Percentiles rank a stretch among this genome's conserved stretches.
These are phyloP conservation scores for Teratosphaeria zuluensis DNA, from an alignment of 2,329 filamentous ascomycete genomes.

Conservation along the genomic window DNA sequence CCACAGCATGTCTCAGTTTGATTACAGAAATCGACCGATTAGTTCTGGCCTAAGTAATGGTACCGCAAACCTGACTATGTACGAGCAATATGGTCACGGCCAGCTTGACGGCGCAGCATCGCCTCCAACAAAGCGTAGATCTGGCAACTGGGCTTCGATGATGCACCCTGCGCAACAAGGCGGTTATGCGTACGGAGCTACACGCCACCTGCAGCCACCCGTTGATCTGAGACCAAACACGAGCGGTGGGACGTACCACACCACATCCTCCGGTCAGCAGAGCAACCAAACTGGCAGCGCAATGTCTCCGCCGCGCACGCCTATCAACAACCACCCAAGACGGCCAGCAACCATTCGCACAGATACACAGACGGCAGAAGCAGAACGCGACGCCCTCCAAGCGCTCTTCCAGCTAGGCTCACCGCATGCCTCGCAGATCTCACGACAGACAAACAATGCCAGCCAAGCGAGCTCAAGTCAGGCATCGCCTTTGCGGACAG, in stretches of 20 bases:
- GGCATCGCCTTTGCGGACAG: conserved; percentile 14
- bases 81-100: conserved; percentile 13
- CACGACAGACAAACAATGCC: conserved; percentile 5
- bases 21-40: conserved; percentile 16
- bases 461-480: conserved; percentile 13
- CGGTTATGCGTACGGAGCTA: neutral
- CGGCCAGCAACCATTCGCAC: conserved; percentile 50
- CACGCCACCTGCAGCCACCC: conserved; percentile 18
- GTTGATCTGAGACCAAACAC: conserved; percentile 16
- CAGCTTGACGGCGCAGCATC: conserved; percentile 10
- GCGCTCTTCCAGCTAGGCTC: conserved; percentile 68
- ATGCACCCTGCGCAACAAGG: conserved; percentile 7
- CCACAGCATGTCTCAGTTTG: conserved; percentile 18
- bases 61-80: conserved; percentile 18
- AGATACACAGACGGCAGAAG: conserved; percentile 56
- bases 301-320: conserved; percentile 26
- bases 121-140: conserved; percentile 24
- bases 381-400: conserved; percentile 72
- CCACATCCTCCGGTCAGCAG: conserved; percentile 2
- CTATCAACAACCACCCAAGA: conserved; percentile 17
- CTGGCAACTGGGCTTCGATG: conserved; percentile 17
- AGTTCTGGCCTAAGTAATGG: conserved; percentile 20
- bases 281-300: neutral
- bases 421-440: conserved; percentile 17
- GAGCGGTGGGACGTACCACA: neutral